phyloP scores from a whole-genome alignment of 2,329 filamentous ascomycete species.

The Stagonosporopsis rhizophila region DNA sequence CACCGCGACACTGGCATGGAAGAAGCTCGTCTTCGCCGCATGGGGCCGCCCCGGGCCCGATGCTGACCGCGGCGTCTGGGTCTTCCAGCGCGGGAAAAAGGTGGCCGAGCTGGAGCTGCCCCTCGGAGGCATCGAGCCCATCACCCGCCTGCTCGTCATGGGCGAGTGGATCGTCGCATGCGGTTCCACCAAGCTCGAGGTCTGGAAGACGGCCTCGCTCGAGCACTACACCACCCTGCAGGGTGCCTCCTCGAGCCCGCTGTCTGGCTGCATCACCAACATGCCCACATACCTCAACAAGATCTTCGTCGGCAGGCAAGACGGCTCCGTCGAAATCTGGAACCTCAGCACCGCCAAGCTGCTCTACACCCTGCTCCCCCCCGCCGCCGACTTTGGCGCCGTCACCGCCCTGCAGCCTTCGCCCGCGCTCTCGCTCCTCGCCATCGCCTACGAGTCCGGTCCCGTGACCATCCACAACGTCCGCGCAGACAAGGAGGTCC shows the following conservation, averaged over 20 bases:
- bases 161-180: conserved; percentile 91
- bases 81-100: conserved; percentile 90
- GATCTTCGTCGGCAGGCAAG: conserved; percentile 83
- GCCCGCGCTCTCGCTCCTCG: conserved; percentile 82
- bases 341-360: conserved; percentile 92
- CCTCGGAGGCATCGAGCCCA: conserved; percentile 69
- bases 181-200: conserved; percentile 76
- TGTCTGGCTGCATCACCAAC: conserved; percentile 80
- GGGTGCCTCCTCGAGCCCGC: conserved; percentile 66
- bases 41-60: conserved; percentile 72
- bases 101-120: conserved; percentile 77
- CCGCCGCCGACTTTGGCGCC: conserved; percentile 73
- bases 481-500: conserved; percentile 73
- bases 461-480: conserved; percentile 83
- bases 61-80: conserved; percentile 76
- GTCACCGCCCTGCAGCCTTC: conserved; percentile 89
- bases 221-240: conserved; percentile 90
- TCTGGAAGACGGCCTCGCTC: conserved; percentile 84
- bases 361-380: conserved; percentile 86
- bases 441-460: conserved; percentile 85
- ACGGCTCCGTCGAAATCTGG: conserved; percentile 96
- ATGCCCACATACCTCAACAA: conserved; percentile 98
- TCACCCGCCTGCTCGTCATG: conserved; percentile 80
- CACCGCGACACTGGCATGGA: conserved; percentile 87
- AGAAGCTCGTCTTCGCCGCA: conserved; percentile 84